Base-by-base conservation (phyloP, 352 stramenopile genomes). In the Aphanomyces cochlioides region DNA sequence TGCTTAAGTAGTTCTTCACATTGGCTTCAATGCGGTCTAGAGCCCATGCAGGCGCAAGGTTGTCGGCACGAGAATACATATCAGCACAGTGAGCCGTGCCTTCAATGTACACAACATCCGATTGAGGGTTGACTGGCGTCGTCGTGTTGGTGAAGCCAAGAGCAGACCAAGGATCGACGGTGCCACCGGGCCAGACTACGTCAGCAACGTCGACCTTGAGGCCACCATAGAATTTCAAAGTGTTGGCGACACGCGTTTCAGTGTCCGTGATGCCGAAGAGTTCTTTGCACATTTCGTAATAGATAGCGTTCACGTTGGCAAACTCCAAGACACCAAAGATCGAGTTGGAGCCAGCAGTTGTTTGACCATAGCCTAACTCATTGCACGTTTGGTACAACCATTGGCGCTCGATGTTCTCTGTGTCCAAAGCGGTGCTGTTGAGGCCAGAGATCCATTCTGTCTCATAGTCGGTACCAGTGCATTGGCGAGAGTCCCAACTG, bases 291-390 rank as follows among this genome's bases (percentile, higher is more conserved):
- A 88, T 73, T 54, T 90, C 38, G 50, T 94, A 86, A 75, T 95
- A 94, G 4, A 79, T 74, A 8, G 92, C 56, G 68, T 90, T 71
- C 5, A 95, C 79, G 40, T 94, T 85, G 75, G 95, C 94, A 69
- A 89, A 96, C 43, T 88, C 85, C 41, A 96, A 72, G 72, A 93
- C 79, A 39, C 73, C 79, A 56, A 66, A 73, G 48, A 54, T 71
- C 37, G 37, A 28, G 40, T 45, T 73, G 21, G 45, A n/a, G n/a
- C 43, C 43, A 6, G 56, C 38, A 13, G 71, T 84, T 93, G 59
- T 95, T 95, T 58, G 95, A 84, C 83, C 83, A 95, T 40, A 89
- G 76, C 88, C 89, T 94, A 67, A 89, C 90, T 80, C 74, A 40
- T 13, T 85, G 83, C 56, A 86, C 80, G 66, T 93, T 84, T 36